Evolutionary conservation across 192 early-diverging fungal species (phyloP), one percentile per base, ranked within the genome.

Genomic region (Rhizophlyctis rosea): DNA sequence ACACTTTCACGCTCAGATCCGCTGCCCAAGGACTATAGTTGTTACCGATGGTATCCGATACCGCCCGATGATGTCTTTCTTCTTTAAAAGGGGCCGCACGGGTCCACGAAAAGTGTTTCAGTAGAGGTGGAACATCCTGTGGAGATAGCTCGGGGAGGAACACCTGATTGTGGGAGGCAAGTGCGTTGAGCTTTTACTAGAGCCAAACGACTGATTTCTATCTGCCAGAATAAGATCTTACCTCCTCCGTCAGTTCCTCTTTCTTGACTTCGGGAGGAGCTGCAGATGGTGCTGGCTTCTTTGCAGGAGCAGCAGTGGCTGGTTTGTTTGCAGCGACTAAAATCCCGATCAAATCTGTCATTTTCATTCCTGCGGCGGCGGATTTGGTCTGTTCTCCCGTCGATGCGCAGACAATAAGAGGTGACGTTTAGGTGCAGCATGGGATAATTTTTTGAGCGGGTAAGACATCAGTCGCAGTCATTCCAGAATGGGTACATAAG

Each of bases 31-130:
- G 83, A 36, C 64, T 74, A 59, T 78, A 86, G 65, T 84, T 84
- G 61, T 86, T 85, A 11, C 77, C 84, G 52, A 86, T 86, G n/a
- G 82, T 77, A 60, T 86, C 82, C 2, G 82, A 85, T 4, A 83
- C 68, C 33, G 47, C 39, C 35, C 84, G 58, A 51, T 72, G 54
- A 53, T 75, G 69, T 9, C 67, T 51, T 50, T 86, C 81, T 65
- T 86, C 84, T 59, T 86, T 86, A 69, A 78, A 85, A 1, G 84
- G 84, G 3, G 84, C 79, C 1, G 78, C 81, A 0, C 67, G 58
- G 4, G 84, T 86, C 80, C 84, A 81, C 16, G 84, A 86, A 64
- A 83, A 84, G 31, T 70, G 62, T 52, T 86, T 86, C 32, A 86
- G 64, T 0, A 86, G 60, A n/a, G 75, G 75, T 14, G 79, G 79